phyloP scores from a whole-genome alignment of 2,329 filamentous ascomycete genomes.

The Calonectria hongkongensis region DNA sequence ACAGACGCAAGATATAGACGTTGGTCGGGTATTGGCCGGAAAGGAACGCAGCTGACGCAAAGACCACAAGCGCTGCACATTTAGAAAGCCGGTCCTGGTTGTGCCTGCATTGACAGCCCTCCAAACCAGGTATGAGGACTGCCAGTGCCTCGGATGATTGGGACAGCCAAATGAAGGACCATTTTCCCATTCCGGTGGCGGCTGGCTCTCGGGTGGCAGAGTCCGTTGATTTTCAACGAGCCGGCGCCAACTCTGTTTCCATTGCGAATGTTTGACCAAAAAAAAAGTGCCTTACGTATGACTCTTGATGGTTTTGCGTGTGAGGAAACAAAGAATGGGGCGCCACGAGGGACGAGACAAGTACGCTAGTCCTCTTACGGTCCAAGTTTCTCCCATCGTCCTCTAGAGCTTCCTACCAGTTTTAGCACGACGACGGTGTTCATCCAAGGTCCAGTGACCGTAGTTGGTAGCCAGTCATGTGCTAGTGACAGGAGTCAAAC shows the following conservation, averaged over 20 bases:
- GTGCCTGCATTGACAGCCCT: conserved; percentile 37
- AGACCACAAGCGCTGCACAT: conserved; percentile 38
- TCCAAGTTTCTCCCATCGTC: conserved; percentile 12
- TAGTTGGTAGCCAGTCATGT: conserved; percentile 10
- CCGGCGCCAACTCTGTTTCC: conserved; percentile 34
- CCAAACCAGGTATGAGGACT: conserved; percentile 29
- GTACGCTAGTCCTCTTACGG: conserved; percentile 29
- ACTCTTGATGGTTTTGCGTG: conserved; percentile 14
- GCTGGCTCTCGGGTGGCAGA: conserved; percentile 40
- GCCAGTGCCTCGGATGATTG: conserved; percentile 20
- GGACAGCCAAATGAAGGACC: conserved; percentile 24
- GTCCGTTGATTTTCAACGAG: conserved; percentile 39
- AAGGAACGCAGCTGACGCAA: conserved; percentile 31
- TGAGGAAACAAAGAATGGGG: conserved; percentile 43
- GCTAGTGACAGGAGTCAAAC: conserved; percentile 33
- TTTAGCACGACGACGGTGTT: conserved; percentile 39
- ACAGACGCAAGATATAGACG: conserved; percentile 26
- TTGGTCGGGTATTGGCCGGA: conserved; percentile 48
- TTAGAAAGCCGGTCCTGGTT: conserved; percentile 39
- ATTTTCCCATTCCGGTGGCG: conserved; percentile 35
- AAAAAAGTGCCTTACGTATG: conserved; percentile 16
- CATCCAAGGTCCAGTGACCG: conserved; percentile 32
- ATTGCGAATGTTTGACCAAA: conserved; percentile 24
- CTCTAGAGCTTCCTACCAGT: conserved; percentile 24
- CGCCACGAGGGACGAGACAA: conserved; percentile 36